Percentiles rank a stretch among this genome's conserved stretches.
These are phyloP conservation scores for Cyanodermella asteris DNA, from an alignment of 2,329 filamentous ascomycete genomes.

Conservation along the genomic window DNA sequence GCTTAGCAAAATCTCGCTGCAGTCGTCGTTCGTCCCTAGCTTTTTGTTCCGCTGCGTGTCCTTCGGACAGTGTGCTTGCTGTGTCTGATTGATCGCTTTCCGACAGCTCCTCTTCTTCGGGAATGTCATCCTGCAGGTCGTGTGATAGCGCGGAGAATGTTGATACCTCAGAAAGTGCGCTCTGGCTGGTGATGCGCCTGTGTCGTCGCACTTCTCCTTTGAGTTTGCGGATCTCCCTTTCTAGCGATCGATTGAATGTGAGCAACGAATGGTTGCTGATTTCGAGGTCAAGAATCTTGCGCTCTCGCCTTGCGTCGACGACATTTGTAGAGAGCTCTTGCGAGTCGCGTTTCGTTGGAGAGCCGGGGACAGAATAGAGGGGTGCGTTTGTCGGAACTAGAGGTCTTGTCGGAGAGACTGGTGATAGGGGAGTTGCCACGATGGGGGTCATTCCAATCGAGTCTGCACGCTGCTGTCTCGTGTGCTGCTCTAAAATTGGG, in stretches of 20 bases:
- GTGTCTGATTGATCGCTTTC: constrained; percentile 8
- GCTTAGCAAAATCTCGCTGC: constrained; percentile 66
- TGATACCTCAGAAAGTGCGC: constrained; percentile 42
- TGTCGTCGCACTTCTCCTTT: constrained; percentile 71
- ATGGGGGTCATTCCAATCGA: too few relatives aligned
- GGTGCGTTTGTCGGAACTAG: too few relatives aligned
- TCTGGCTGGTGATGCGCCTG: constrained; percentile 63
- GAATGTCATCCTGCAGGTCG: constrained; percentile 9
- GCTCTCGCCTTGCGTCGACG: constrained; percentile 69
- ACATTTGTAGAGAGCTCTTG: too few relatives aligned
- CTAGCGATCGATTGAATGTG: constrained; percentile 82
- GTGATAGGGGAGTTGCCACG: too few relatives aligned
- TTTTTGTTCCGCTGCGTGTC: constrained; percentile 30
- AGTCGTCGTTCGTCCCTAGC: constrained; percentile 61
- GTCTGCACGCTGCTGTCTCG: too few relatives aligned
- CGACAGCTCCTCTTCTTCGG: background rate
- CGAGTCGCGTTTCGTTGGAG: too few relatives aligned
- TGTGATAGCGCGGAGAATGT: constrained; percentile 21
- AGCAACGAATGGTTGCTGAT: constrained; percentile 90
- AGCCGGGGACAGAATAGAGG: too few relatives aligned
- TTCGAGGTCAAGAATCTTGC: constrained; percentile 88
- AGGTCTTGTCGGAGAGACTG: too few relatives aligned
- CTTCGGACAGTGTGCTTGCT: constrained; percentile 17
- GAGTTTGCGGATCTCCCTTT: constrained; percentile 79
- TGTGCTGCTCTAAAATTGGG: too few relatives aligned